Base-by-base conservation (phyloP, 257 asterid species). In the Parsonsia alboflavescens region DNA sequence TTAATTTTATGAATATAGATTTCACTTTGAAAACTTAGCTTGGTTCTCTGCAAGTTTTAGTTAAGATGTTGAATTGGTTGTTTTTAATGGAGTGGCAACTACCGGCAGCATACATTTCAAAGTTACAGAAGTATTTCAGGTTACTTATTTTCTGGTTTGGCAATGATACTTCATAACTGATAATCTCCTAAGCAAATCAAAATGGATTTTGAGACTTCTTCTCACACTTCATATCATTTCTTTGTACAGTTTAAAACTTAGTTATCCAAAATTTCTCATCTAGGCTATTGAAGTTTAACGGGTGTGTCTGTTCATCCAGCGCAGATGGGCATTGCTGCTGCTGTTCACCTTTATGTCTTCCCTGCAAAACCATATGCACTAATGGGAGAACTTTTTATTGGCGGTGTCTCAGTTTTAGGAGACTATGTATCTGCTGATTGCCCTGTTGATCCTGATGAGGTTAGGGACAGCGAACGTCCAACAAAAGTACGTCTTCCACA, bases 281-380 rank as follows among this genome's bases (percentile, higher is more conserved):
- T 64, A 36, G 77, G 21, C 15, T 74, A 81, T 77, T 61, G 59
- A 85, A 76, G 87, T 86, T 84, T 85, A 79, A 80, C 85, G 73
- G 78, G 78, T 77, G 50, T 86, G 71, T 82, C 83, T 83, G 59
- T 91, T 87, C 73, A 83, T 90, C 98, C 98, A 92, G 99, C 80
- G 84, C 99, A 95, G 99, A 95, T 95, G 99, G 96, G 97, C 78
- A 75, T 95, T 61, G 98, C 98, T 86, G 86, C 99, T 49, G 84
- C 77, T 78, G 96, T 86, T 81, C 99, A 95, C 84, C 93, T 95
- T 50, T 92, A 90, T 79, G 99, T 92, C 75, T 95, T 95, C 88
- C 98, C 99, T n/a, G 97, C 97, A 83, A 95, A 89, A 80, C 97
- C 98, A 22, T 95, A 95, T 63, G 97, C 91, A 86, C 83, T 87